Percentiles rank a stretch among this genome's conserved stretches.
Conservation (phyloP, 1,284 basidiomycete species). For the Cryptococcus sp. region DNA sequence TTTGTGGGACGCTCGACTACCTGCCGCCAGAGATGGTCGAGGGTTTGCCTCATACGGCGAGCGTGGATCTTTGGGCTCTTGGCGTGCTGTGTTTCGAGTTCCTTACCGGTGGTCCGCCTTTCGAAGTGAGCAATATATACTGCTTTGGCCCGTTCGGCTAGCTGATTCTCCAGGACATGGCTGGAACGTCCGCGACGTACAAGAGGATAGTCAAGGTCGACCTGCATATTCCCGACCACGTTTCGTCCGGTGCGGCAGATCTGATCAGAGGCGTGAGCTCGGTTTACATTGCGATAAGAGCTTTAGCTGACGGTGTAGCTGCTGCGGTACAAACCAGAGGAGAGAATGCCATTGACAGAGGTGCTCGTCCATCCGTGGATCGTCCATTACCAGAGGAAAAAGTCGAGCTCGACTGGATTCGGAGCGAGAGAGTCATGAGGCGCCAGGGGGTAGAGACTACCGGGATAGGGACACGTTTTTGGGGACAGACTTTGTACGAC, state of each 20-base stretch:
- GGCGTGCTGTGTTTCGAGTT: conserved; percentile 97
- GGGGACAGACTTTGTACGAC: too few species aligned
- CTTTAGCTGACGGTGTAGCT: conserved; percentile 55
- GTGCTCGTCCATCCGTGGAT: conserved; percentile 92
- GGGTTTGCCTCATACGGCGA: conserved; percentile 51
- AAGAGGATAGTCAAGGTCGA: conserved; percentile 63
- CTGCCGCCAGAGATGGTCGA: conserved; percentile 99
- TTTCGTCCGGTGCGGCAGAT: conserved; percentile 63
- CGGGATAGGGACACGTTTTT: too few species aligned
- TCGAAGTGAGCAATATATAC: conserved; percentile 57
- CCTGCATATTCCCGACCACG: conserved; percentile 63
- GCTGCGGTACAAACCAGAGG: conserved; percentile 75
- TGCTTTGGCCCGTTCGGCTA: too few species aligned
- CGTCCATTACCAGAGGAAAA: conserved; percentile 58
- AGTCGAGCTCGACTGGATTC: neutral
- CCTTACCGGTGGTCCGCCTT: conserved; percentile 83
- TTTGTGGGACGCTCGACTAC: conserved; percentile 95
- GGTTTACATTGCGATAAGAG: neutral
- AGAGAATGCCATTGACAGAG: conserved; percentile 71
- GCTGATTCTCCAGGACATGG: conserved; percentile 56
- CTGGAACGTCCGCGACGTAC: conserved; percentile 67
- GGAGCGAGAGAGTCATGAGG: neutral
- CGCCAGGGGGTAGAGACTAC: too few species aligned
- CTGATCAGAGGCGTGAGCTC: conserved; percentile 57
- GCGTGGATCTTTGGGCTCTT: conserved; percentile 84